Percentiles rank a stretch among this genome's conserved stretches.
phyloP scores from a whole-genome alignment of 176 grass and related monocot species.

The Oryza australiensis region DNA sequence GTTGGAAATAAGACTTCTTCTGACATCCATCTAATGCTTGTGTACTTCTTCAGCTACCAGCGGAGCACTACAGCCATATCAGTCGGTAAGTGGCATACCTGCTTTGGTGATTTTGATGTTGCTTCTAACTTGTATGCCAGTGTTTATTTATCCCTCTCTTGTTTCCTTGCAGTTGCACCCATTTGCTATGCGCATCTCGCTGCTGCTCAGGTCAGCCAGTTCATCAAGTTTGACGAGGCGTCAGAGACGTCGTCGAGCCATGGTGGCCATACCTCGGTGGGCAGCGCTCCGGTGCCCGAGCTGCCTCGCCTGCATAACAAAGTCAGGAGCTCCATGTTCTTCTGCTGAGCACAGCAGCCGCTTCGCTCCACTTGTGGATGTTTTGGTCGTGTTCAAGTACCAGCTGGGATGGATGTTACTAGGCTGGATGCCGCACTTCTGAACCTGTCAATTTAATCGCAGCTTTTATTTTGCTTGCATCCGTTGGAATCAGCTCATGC shows the following conservation, averaged over 20 bases:
- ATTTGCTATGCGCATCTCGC: conserved; percentile 84
- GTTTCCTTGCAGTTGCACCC: conserved; percentile 66
- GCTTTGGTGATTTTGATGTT: neutral
- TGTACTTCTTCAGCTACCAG: conserved; percentile 61
- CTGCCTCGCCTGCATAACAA: conserved; percentile 80
- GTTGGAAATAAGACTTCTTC: neutral
- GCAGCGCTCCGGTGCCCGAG: conserved; percentile 52
- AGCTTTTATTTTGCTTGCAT: neutral
- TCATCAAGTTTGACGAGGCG: conserved; percentile 84
- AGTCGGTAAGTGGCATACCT: conserved; percentile 52
- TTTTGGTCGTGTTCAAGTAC: neutral
- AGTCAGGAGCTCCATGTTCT: conserved; percentile 85
- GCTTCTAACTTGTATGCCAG: neutral
- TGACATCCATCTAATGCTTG: neutral
- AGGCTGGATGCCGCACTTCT: neutral
- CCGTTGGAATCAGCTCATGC: too few relatives aligned
- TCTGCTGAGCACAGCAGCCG: conserved; percentile 48
- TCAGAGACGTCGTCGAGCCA: conserved; percentile 75
- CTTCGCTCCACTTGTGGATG: neutral
- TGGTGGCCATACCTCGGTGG: conserved; percentile 37
- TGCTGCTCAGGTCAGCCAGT: conserved; percentile 71
- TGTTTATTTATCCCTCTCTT: neutral
- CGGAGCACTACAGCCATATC: conserved; percentile 95
- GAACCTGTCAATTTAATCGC: neutral
- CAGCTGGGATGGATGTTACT: neutral